Percentiles rank a stretch among this genome's conserved stretches.
Conservation (phyloP, 371 early-diverging fungal species). For the Mortierella sp. region DNA sequence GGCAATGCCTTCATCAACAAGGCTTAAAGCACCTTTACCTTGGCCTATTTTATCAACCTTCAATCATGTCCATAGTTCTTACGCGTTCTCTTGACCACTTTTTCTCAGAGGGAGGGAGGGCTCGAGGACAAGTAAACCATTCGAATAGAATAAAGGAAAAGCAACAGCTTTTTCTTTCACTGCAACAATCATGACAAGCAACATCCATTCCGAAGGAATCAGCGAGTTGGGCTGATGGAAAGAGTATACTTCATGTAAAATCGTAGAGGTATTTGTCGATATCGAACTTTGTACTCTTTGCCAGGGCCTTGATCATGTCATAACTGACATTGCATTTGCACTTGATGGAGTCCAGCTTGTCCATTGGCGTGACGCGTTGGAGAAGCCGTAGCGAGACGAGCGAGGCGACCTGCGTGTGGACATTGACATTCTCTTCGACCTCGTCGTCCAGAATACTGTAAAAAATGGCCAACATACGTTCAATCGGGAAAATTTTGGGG, state of each 20-base stretch:
- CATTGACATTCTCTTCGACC: constrained; percentile 80
- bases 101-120: neutral
- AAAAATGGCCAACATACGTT: constrained; percentile 95
- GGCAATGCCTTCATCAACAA: constrained; percentile 61
- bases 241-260: constrained; percentile 52
- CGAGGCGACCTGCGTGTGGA: constrained; percentile 83
- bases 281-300: constrained; percentile 81
- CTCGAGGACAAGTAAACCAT: neutral
- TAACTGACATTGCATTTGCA: constrained; percentile 90
- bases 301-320: constrained; percentile 74
- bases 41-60: no score
- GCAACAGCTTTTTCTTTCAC: neutral
- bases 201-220: no score
- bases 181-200: no score
- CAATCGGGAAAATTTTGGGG: constrained; percentile 89
- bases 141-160: constrained; percentile 27
- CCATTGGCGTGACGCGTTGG: constrained; percentile 72
- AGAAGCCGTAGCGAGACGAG: constrained; percentile 80
- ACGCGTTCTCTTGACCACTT: constrained; percentile 5
- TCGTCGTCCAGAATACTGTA: constrained; percentile 83
- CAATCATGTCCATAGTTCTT: no score
- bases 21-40: constrained; percentile 28
- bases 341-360: constrained; percentile 79
- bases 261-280: constrained; percentile 86
- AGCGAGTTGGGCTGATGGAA: neutral